Base-by-base conservation (phyloP, 257 asterid species). In the Solanum chmielewskii region DNA sequence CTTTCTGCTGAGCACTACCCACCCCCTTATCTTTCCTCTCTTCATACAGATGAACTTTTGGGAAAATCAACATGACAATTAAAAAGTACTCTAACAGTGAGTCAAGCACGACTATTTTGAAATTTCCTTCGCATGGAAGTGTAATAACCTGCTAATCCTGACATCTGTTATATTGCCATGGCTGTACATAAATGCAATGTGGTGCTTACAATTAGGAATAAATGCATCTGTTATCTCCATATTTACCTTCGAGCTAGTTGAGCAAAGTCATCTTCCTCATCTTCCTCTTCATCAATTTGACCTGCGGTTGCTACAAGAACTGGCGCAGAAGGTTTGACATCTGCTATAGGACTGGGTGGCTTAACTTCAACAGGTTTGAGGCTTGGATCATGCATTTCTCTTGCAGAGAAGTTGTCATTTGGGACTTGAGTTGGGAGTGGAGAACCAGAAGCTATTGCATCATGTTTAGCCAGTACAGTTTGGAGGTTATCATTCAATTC, bases 181-280 rank as follows among this genome's bases (percentile, higher is more conserved):
- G 66, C 29, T 29, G 45, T 37, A 13, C 69, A 62, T 31, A 23
- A n/a, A 31, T 35, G 70, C 9, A 33, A 64, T 25, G 83, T 16
- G 47, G 41, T 64, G 29, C 41, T 78, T 80, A 45, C 39, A 16
- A 29, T 29, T 27, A 42, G 68, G 39, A 81, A 5, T 49, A 49
- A 64, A 77, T 11, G 21, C 49, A 68, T 71, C 70, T 70, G 42
- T 45, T 4, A 47, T 42, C 47, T 83, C 84, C 62, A 71, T 42
- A 86, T 13, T 82, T 52, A 94, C 99, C 99, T 97, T 90, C 98
- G 94, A 88, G 99, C 99, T 71, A 97, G 93, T 91, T 77, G 96
- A 16, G 99, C 97, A 83, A 97, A 97, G 91, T 97, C 99, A 27
- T 97, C 99, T 88, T 97, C 99, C 92, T 96, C 98, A 85, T 95